Evolutionary conservation across 2,329 filamentous ascomycete species (phyloP).

Genomic region (Bipolaris cookei): DNA sequence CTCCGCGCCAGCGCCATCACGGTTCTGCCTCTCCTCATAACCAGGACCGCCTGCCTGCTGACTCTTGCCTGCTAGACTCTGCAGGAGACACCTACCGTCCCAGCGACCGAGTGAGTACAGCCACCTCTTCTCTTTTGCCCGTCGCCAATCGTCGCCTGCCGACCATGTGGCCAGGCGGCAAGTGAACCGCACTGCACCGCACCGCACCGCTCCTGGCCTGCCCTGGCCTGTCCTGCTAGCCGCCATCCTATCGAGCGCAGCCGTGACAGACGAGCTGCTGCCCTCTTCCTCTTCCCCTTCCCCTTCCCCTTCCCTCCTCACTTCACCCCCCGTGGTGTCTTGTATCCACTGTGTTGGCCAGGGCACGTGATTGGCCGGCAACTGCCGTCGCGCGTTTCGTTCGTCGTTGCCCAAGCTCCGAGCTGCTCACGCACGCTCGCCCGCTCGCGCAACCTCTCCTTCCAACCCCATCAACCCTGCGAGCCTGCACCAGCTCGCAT

Average conservation of each 20-base stretch:
- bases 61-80: constrained; percentile 28
- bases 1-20: constrained; percentile 30
- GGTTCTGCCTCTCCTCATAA: constrained; percentile 28
- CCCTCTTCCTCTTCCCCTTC: not conserved
- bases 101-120: constrained; percentile 31
- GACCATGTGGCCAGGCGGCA: not conserved
- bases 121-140: constrained; percentile 11
- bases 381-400: constrained; percentile 28
- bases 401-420: constrained; percentile 26
- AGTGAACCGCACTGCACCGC: constrained; percentile 5
- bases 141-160: constrained; percentile 3
- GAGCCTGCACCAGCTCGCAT: constrained; percentile 23
- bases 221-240: not conserved
- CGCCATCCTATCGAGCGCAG: no score
- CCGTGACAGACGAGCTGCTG: no score
- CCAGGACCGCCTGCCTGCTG: constrained; percentile 27
- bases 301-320: not conserved
- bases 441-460: constrained; percentile 31
- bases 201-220: constrained; percentile 8
- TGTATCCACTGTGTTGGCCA: not conserved
- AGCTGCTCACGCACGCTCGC: constrained; percentile 20
- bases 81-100: constrained; percentile 34
- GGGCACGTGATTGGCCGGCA: constrained; percentile 26
- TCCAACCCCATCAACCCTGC: constrained; percentile 37
- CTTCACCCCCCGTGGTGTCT: not conserved